Base-by-base conservation (phyloP, 2,329 filamentous ascomycete species). In the Elsinoe necatrix region DNA sequence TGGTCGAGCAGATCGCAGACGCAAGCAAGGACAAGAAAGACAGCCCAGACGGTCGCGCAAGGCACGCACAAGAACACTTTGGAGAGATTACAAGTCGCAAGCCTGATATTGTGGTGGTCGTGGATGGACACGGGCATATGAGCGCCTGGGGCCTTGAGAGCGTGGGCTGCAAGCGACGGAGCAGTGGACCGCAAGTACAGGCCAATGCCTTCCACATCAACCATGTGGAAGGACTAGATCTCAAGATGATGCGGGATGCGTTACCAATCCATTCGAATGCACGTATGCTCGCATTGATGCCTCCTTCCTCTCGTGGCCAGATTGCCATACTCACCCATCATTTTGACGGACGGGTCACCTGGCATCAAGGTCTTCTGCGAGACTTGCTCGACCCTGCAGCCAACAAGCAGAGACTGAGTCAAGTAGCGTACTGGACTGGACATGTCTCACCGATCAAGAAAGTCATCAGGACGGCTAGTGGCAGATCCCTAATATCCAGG, bases 101-200 rank as follows among this genome's bases (percentile, higher is more conserved):
- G 57, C 89, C 91, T 0, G 93, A 98, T 67, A 82, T 98, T 2
- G 93, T 90, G 62, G 78, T 97, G 21, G 83, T 92, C 7, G 76
- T 95, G 48, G 89, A 97, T 69, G 84, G 85, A n/a, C 76, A 79
- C 48, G 92, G 92, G 1, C 84, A 85, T 62, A 89, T 97, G 86
- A 90, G 88, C 39, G 89, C 89, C 0, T 96, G 92, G 88, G 92
- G 89, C 0, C 73, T 98, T 57, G 91, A 97, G 68, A 91, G 92
- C 65, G 80, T 95, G 18, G 85, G 86, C 34, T 84, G 81, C 63
- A 89, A 85, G 65, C 75, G 78, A 29, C 82, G 81, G 62, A 81
- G 81, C 58, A 77, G 55, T 42, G 41, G 21, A 16, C 45, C 35
- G 1, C 14, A 59, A 60, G 16, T 62, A 61, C 11, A 64, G 60